phyloP scores from a whole-genome alignment of 345 rosid genomes.

The Gossypium anomalum region DNA sequence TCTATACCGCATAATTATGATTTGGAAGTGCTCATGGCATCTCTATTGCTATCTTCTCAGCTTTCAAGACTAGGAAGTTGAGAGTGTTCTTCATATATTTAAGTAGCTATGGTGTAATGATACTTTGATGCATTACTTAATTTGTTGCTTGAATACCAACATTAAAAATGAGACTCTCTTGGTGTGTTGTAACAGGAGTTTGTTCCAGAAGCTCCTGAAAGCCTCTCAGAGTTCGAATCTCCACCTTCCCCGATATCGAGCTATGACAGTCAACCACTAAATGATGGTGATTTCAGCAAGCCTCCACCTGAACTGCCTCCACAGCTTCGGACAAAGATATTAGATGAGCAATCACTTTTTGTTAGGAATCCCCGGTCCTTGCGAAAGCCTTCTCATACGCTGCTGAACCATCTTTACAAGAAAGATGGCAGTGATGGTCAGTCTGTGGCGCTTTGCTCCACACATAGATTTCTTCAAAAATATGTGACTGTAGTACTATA shows the following conservation, averaged over 20 bases:
- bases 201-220: constrained; percentile 37
- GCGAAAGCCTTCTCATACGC: constrained; percentile 33
- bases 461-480: constrained; percentile 43
- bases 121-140: background rate
- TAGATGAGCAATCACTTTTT: constrained; percentile 22
- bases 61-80: background rate
- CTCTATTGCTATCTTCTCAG: background rate
- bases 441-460: constrained; percentile 40
- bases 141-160: background rate
- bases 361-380: constrained; percentile 10
- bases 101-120: background rate
- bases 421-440: constrained; percentile 25
- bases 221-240: constrained; percentile 39
- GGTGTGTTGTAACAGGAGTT: constrained; percentile 33
- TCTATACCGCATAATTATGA: background rate
- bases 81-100: background rate
- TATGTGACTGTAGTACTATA: constrained; percentile 45
- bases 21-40: background rate
- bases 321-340: constrained; percentile 31
- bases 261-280: constrained; percentile 34
- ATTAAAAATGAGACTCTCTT: background rate
- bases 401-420: constrained; percentile 42
- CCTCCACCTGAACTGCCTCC: constrained; percentile 60
- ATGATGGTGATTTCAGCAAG: constrained; percentile 42
- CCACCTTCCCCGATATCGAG: constrained; percentile 61